phyloP scores from a whole-genome alignment of 1,139 yeast species.

The Kluyveromyces sp. region DNA sequence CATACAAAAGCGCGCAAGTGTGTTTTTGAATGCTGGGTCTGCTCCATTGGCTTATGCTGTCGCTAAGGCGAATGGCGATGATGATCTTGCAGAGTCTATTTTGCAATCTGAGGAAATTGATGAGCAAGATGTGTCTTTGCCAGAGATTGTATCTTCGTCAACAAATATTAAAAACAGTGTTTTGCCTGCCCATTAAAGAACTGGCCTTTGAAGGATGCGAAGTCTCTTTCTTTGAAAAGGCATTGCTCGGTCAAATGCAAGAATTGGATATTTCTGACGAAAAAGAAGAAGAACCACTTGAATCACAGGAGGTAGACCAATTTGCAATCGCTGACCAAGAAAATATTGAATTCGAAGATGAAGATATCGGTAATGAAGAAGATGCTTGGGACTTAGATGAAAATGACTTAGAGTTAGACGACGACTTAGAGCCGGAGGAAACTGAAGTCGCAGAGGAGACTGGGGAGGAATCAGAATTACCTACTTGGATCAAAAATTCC shows the following conservation, averaged over 20 bases:
- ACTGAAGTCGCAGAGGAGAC: constrained; percentile 37
- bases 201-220: constrained; percentile 79
- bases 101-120: constrained; percentile 60
- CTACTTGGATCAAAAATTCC: constrained; percentile 80
- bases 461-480: constrained; percentile 32
- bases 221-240: constrained; percentile 77
- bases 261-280: constrained; percentile 38
- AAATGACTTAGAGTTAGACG: constrained; percentile 61
- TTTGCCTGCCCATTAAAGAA: constrained; percentile 32
- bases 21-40: constrained; percentile 72
- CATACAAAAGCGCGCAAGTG: constrained; percentile 64
- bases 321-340: constrained; percentile 32
- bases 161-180: constrained; percentile 17
- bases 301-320: constrained; percentile 8
- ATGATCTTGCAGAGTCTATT: constrained; percentile 63
- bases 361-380: constrained; percentile 43
- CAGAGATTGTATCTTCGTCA: constrained; percentile 33
- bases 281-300: constrained; percentile 25
- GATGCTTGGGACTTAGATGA: constrained; percentile 54
- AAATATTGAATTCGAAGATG: constrained; percentile 29
- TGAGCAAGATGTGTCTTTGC: constrained; percentile 60
- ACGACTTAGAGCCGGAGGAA: constrained; percentile 48
- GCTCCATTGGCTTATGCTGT: constrained; percentile 87
- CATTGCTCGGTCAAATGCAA: constrained; percentile 72
- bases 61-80: constrained; percentile 81